Base-by-base conservation (phyloP, 805 yeast genomes). In the Schwanniomyces pseudopolymorphus region DNA sequence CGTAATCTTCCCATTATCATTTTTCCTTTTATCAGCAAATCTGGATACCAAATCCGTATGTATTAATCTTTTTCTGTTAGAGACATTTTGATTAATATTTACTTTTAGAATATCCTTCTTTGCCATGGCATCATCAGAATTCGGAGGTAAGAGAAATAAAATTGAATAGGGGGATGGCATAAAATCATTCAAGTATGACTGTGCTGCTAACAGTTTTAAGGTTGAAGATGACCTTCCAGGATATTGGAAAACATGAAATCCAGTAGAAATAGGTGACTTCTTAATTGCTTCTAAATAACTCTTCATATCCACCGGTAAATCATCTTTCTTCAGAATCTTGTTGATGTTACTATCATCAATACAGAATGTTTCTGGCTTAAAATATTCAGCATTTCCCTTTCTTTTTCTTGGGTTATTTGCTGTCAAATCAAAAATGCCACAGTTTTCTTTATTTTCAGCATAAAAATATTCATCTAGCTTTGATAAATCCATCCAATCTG, bases 181-280 rank as follows among this genome's bases (percentile, higher is more conserved):
- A 43, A 75, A 71, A 35, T 72, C 74, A 42, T 70, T 54, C 4
- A 77, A 54, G 44, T 64, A 75, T 10, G 77, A 69, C 45, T 61
- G 66, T 3, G 70, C 59, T n/a, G 70, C 69, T 3, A 72, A 31
- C 2, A 59, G 51, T 39, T 70, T 66, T 19, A 56, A 36, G 4
- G 54, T 53, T 39, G 51, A 59, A 1, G 60, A 52, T 0, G 72
- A 57, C 33, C 74, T 61, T 20, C 68, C 70, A 1, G 71, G 54
- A 47, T 65, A 56, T n/a, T 43, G 41, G 43, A 58, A 65, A 1
- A 76, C 60, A 50, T 74, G 78, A 50, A 72, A 72, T 0, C 77
- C 76, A 1, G 74, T 46, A 25, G 60, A 50, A n/a, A 39, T 37
- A 14, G 43, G 43, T 2, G 26, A n/a, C n/a, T 33, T 19, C 37